Base-by-base conservation (phyloP, 768 basidiomycete species). In the Rhodosporidiobolus sp. region DNA sequence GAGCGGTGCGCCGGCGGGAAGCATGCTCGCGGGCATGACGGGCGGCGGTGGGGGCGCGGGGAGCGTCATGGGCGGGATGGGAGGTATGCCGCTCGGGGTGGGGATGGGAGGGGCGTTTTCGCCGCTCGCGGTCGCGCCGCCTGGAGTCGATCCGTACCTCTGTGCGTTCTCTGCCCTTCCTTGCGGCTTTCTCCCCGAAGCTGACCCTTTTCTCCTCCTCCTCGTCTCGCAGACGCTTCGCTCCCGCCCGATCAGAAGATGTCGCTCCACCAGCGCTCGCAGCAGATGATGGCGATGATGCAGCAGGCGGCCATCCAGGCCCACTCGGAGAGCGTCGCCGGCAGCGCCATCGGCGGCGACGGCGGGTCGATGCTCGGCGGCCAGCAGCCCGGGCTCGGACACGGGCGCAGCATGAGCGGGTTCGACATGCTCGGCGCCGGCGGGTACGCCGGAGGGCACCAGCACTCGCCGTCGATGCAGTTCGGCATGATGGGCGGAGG, bases 251-350 rank as follows among this genome's bases (percentile, higher is more conserved):
- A 75, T 48, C 74, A 75, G 64, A 75, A 75, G 64, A 71, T 75
- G 70, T 65, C 67, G 30, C 70, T 75, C 4, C 74, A 75, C 45
- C 70, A 75, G 49, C 74, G 74, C 50, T 56, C 70, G 2, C 64
- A 63, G 52, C 74, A 75, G 60, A 75, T 75, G 74, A 75, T 75
- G 74, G 45, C 43, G 43, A 75, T 75, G 74, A 73, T 73, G 72
- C 63, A 69, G 28, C 63, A 73, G n/a, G 72, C 72, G 1, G 67
- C 72, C 26, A 16, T 73, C 1, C 67, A 61, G 32, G 72, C 72
- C 14, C 26, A 50, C 3, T 63, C 72, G 3, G 72, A 73, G 61
- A 68, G 71, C 66, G 71, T 66, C 65, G 16, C n/a, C 46, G 63
- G 69, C 57, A 55, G 63, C 45, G 70, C 26, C 26, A 32, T 49